Conservation (phyloP, 805 yeast species). For the Teunomyces pallodes region DNA sequence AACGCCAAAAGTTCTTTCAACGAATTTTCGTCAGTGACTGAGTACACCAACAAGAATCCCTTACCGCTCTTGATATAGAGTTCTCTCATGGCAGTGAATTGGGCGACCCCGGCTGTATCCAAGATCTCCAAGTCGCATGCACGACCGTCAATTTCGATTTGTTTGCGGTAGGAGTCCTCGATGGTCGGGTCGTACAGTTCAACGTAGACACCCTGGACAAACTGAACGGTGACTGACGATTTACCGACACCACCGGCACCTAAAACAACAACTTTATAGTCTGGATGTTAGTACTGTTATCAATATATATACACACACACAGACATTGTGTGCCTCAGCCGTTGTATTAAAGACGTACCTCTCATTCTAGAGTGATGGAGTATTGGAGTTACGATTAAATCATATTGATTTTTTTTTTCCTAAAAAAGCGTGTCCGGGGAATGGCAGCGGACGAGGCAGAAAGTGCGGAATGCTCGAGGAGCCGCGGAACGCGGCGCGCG, state of each 20-base stretch:
- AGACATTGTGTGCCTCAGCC: no score
- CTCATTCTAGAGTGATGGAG: constrained; percentile 4
- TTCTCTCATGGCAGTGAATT: constrained; percentile 94
- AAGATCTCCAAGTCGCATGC: constrained; percentile 75
- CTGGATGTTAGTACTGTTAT: constrained; percentile 30
- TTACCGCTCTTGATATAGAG: constrained; percentile 83
- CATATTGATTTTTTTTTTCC: neutral
- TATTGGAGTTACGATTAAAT: constrained; percentile 1
- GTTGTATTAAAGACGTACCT: constrained; percentile 5
- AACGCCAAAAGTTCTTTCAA: constrained; percentile 74
- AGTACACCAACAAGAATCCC: constrained; percentile 60
- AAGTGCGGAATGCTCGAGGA: neutral
- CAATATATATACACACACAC: no score
- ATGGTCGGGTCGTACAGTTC: constrained; percentile 96
- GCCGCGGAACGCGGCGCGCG: neutral
- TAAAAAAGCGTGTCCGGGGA: constrained; percentile 3
- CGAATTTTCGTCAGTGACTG: constrained; percentile 62
- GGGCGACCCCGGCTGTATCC: constrained; percentile 71
- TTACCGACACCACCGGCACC: constrained; percentile 99
- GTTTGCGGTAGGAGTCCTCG: constrained; percentile 91
- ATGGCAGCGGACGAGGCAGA: neutral
- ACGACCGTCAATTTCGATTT: constrained; percentile 82
- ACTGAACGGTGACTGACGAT: constrained; percentile 88
- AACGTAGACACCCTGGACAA: constrained; percentile 84
- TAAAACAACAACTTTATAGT: constrained; percentile 83